These are phyloP conservation scores for Rhodomyrtus psidioides DNA, from an alignment of 441 rosid genomes.

Conservation along the genomic window DNA sequence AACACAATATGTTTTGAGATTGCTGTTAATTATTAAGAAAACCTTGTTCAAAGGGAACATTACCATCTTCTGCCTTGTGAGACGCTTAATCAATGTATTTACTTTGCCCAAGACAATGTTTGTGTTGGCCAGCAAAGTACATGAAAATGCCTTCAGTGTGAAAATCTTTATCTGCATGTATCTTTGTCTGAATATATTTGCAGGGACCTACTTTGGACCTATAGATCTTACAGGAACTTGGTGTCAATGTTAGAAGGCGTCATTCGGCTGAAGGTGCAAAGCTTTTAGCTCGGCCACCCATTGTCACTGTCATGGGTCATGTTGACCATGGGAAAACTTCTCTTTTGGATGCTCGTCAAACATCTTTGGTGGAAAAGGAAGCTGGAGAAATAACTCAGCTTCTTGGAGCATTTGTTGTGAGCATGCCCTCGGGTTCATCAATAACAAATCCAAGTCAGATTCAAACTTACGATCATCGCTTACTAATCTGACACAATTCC, in stretches of 20 bases:
- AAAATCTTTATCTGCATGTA: neutral
- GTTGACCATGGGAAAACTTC: constrained; percentile 98
- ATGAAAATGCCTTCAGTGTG: neutral
- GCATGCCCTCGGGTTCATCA: constrained; percentile 62
- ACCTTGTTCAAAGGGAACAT: neutral
- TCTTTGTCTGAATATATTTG: neutral
- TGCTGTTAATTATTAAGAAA: neutral
- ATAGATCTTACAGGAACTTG: constrained; percentile 58
- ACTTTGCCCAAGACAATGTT: neutral
- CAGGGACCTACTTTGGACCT: neutral
- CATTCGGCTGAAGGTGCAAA: constrained; percentile 64
- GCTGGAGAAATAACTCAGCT: constrained; percentile 99
- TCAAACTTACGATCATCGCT: no score
- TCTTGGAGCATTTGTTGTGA: constrained; percentile 83
- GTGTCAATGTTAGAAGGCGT: constrained; percentile 60
- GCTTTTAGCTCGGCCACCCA: constrained; percentile 59
- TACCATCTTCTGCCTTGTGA: neutral
- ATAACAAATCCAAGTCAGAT: no score
- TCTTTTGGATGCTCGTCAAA: constrained; percentile 80
- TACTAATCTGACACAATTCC: no score
- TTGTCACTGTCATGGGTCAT: constrained; percentile 88
- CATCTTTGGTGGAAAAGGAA: constrained; percentile 82
- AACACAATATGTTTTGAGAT: neutral
- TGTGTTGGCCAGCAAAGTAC: neutral
- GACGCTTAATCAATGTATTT: neutral